Evolutionary conservation across 139 green algal genomes (phyloP).

Genomic region (Chlorella sp.): DNA sequence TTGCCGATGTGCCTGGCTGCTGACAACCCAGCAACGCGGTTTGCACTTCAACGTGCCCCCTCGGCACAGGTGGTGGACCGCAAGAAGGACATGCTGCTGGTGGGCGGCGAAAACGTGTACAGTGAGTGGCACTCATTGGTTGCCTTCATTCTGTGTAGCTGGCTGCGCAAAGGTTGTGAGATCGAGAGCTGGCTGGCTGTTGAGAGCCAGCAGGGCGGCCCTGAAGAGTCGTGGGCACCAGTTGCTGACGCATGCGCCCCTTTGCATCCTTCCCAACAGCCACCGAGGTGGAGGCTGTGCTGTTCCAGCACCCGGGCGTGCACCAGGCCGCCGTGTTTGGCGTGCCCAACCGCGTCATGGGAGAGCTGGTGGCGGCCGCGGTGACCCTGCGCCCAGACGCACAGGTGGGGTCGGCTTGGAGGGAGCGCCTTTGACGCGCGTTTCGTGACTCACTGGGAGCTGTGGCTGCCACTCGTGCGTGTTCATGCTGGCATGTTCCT

Average conservation of each 20-base stretch:
- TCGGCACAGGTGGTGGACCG: conserved; percentile 86
- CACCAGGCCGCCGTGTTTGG: conserved; percentile 82
- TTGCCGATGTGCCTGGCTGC: no score
- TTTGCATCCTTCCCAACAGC: background rate
- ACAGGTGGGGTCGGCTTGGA: no score
- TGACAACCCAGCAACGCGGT: no score
- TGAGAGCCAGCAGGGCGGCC: background rate
- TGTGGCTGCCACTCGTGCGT: no score
- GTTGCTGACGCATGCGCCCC: background rate
- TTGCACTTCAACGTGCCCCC: no score
- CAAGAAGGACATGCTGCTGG: conserved; percentile 91
- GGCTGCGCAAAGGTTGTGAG: background rate
- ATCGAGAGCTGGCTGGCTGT: background rate
- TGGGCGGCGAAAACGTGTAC: conserved; percentile 92
- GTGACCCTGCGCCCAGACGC: conserved; percentile 40
- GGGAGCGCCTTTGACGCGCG: no score
- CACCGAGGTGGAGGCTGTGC: conserved; percentile 78
- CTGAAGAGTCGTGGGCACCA: no score
- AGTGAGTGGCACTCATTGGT: conserved; percentile 24
- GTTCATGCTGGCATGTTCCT: no score
- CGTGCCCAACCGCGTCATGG: conserved; percentile 75
- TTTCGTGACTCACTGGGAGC: no score
- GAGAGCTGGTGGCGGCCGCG: conserved; percentile 59
- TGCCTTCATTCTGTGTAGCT: no score
- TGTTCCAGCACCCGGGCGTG: conserved; percentile 72